Conservation (phyloP, 805 yeast genomes). For the Osmozyma mogii region DNA sequence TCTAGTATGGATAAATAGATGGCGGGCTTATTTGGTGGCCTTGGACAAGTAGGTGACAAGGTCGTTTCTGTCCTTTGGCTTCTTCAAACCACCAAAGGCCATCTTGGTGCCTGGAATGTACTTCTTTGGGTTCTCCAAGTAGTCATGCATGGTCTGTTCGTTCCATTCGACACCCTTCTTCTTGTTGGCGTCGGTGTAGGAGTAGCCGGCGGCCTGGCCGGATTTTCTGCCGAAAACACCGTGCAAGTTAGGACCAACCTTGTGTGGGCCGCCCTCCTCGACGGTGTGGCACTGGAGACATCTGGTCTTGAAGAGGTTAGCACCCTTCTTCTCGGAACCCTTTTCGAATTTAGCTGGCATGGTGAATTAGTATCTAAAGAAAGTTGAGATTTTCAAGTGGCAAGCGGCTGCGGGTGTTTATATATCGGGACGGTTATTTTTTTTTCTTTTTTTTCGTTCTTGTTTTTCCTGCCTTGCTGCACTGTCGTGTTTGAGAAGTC, state of each 20-base stretch:
- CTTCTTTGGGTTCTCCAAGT: constrained; percentile 99
- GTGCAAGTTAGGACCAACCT: constrained; percentile 98
- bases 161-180: constrained; percentile 87
- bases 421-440: too few species aligned
- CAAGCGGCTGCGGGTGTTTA: too few species aligned
- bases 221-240: constrained; percentile 91
- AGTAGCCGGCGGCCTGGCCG: constrained; percentile 87
- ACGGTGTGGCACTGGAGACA: constrained; percentile 98
- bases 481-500: too few species aligned
- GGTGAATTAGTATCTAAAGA: too few species aligned
- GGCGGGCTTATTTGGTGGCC: constrained; percentile 33
- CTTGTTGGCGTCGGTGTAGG: constrained; percentile 98
- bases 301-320: constrained; percentile 96
- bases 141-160: constrained; percentile 84
- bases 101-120: constrained; percentile 99
- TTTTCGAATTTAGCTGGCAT: constrained; percentile 41
- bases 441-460: too few species aligned
- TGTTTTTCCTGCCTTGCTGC: too few species aligned
- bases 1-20: constrained; percentile 2
- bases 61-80: constrained; percentile 98
- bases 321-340: constrained; percentile 71
- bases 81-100: constrained; percentile 99
- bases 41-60: constrained; percentile 72
- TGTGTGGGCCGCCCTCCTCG: constrained; percentile 93
- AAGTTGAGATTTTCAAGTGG: too few species aligned